These are phyloP conservation scores for Phytophthora fragariae DNA, from an alignment of 352 stramenopile genomes.

Conservation along the genomic window DNA sequence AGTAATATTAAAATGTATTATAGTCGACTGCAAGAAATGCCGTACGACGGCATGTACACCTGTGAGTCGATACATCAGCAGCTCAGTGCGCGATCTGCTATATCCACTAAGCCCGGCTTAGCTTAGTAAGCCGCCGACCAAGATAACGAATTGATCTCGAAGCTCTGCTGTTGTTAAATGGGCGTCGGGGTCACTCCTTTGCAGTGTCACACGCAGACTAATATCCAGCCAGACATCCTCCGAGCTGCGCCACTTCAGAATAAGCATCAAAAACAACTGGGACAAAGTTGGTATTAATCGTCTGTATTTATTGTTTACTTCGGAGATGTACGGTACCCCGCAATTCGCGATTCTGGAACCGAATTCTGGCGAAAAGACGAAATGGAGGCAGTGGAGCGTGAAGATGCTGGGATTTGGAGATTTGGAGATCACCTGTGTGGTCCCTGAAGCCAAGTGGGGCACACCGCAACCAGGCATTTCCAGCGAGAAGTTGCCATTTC, in stretches of 20 bases:
- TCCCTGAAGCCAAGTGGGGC: background rate
- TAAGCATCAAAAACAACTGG: background rate
- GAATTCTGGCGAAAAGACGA: constrained; percentile 31
- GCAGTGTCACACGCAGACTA: background rate
- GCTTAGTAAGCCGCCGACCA: too few relatives aligned
- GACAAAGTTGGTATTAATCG: background rate
- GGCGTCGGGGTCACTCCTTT: background rate
- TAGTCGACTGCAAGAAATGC: too few relatives aligned
- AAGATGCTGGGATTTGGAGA: constrained; percentile 25
- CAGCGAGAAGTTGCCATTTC: background rate
- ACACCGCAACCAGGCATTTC: background rate
- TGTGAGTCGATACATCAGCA: too few relatives aligned
- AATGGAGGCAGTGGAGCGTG: constrained; percentile 3
- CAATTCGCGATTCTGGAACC: background rate
- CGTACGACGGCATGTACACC: too few relatives aligned
- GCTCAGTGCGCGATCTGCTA: too few relatives aligned
- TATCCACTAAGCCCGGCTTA: too few relatives aligned
- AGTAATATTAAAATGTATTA: too few relatives aligned
- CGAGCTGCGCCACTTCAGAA: background rate
- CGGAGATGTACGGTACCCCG: too few relatives aligned
- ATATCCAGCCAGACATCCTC: background rate
- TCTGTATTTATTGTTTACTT: too few relatives aligned
- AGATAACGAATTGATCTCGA: background rate
- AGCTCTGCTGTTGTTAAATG: background rate
- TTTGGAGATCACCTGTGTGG: background rate